Base-by-base conservation (phyloP, 2,329 filamentous ascomycete genomes). In the Xylaria sp. region DNA sequence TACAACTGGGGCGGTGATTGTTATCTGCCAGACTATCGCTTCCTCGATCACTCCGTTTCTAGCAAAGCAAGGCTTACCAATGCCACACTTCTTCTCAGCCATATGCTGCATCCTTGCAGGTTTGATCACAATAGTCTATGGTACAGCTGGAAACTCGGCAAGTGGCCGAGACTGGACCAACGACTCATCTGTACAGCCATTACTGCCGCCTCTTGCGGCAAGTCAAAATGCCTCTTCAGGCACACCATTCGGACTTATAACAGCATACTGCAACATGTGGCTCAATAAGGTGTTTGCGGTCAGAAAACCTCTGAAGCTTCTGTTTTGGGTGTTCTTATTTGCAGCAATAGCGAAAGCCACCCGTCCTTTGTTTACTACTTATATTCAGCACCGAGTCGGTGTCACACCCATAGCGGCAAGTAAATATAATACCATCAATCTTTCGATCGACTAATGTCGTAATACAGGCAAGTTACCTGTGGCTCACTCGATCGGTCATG, bases 331-430 rank as follows among this genome's bases (percentile, higher is more conserved):
- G n/a, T 60, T 65, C 39, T 60, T 65, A 2, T 7, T 68, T n/a
- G 66, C 56, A 8, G 55, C 61, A 32, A 8, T 61, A 9, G 50
- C 61, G 32, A 68, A 68, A 65, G 61, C 66, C 23, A 65, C 66
- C 28, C 61, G 66, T 15, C 66, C 61, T 3, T 28, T 68, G 34
- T 65, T 68, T 50, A 32, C 51, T 13, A 65, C 54, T 23, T 68
- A 68, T 12, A 65, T 68, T 60, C 60, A 60, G 13, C 66, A 65
- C 39, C 66, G 54, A 41, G 50, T 60, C 4, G 60, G 61, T 2
- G 20, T 68, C 8, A 56, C 55, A 2, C 52, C 66, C 1, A 12
- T 18, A 4, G 18, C 13, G 13, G 66, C 23, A 65, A 60, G 65
- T 51, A 7, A 7, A 3, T 34, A 7, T 32, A 5, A 7, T 15